Evolutionary conservation across 176 grass and related monocot genomes (phyloP), one percentile per base, ranked within the genome.

Genomic region (Alopecurus myosuroides): DNA sequence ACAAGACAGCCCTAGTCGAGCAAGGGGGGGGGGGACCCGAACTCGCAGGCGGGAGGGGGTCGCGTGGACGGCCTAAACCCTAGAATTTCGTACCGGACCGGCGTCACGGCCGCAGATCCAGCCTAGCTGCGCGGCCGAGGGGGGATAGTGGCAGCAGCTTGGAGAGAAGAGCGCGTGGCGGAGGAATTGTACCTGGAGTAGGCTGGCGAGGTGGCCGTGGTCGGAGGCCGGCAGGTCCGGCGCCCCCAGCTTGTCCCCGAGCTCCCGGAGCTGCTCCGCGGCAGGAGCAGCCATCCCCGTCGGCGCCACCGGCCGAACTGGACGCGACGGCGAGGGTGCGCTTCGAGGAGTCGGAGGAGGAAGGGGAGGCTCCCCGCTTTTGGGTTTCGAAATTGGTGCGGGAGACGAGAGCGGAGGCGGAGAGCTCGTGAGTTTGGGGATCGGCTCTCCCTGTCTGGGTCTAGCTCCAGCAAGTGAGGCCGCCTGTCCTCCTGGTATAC

Each of bases 181-280:
- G 45, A 5, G 13, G 14, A 17, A 66, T 87, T 79, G 76, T 77
- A 99, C 97, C 94, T 99, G 74, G 35, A 99, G 91, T 9, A 99
- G 89, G 66, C 88, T 94, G 74, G 86, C 86, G 70, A 99, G 91
- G 48, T 88, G 90, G 63, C 80, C 90, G 63, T 86, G 79, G 11
- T 86, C 85, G 11, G 86, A 84, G 35, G 86, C 60, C 68, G 91
- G 86, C 84, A 60, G 76, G 46, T 49, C 46, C 35, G 45, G 88
- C 40, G 70, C 81, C 86, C 82, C 91, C 64, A 99, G 90, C 93
- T 99, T 94, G 76, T 86, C 86, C 81, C 97, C 94, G 70, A 99
- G 91, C 81, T 99, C 94, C 88, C 37, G 86, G 48, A 99, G 93
- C 86, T 94, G 94, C 81, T 86, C 91, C 79, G 92, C 92, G 63